A percentile compares a stretch with the other conserved stretches of the same genome.
Conservation (phyloP, 2,329 filamentous ascomycete genomes). For the Paecilomyces dactylethromorphus region DNA sequence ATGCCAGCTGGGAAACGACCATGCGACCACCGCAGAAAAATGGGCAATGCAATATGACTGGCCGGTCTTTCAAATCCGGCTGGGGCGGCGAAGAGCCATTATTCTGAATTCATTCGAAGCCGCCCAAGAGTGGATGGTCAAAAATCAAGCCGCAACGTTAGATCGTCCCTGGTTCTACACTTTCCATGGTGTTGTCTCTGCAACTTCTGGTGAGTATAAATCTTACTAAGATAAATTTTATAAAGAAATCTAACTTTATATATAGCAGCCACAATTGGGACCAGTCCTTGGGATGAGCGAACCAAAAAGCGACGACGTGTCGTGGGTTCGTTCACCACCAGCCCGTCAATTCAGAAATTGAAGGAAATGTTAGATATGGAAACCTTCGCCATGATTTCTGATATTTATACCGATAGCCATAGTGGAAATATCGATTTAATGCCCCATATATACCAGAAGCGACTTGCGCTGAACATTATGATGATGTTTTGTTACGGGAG, state of each 20-base stretch:
- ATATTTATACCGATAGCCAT: slow-evolving; percentile 2
- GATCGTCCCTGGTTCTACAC: slow-evolving; percentile 8
- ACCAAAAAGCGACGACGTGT: slow-evolving; percentile 7
- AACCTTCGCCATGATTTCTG: slow-evolving; percentile 4
- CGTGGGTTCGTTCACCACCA: slow-evolving; percentile 8
- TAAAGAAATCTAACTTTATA: not conserved
- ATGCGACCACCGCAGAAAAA: slow-evolving; percentile 5
- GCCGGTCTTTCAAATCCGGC: slow-evolving; percentile 4
- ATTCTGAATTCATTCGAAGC: slow-evolving; percentile 6
- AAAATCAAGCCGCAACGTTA: slow-evolving; percentile 5
- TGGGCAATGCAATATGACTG: slow-evolving; percentile 5
- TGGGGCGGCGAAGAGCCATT: slow-evolving; percentile 5
- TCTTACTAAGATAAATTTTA: not conserved
- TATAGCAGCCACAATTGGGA: slow-evolving; percentile 7
- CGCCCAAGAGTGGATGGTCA: slow-evolving; percentile 6
- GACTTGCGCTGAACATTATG: slow-evolving; percentile 5
- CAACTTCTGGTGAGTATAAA: slow-evolving; percentile 3
- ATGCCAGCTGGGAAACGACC: slow-evolving; percentile 6
- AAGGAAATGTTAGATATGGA: slow-evolving; percentile 6
- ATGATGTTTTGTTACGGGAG: slow-evolving; percentile 8
- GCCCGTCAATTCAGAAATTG: slow-evolving; percentile 4
- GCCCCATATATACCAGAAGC: slow-evolving; percentile 6
- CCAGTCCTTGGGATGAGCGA: slow-evolving; percentile 9
- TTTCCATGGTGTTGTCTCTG: slow-evolving; percentile 5
- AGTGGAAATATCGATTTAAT: slow-evolving; percentile 1